Base-by-base conservation (phyloP, 129 eudicot species). In the Flaveria sonorensis region DNA sequence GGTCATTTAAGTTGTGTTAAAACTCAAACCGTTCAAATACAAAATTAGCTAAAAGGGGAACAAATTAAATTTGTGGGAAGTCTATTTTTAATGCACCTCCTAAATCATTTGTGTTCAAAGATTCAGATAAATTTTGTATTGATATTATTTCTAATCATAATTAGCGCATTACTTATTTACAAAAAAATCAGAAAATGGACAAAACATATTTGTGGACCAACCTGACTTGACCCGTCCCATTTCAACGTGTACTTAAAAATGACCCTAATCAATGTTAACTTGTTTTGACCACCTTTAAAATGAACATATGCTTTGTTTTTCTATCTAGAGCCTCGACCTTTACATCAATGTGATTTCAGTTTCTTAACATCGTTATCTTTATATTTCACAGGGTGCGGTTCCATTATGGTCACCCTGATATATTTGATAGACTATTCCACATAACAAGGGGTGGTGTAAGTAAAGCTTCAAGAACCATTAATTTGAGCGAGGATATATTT, bases 401-500 rank as follows among this genome's bases (percentile, higher is more conserved):
- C 85, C 98, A 92, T 77, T 90, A 92, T 43, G 98, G 98, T 30
- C 98, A 92, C 76, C 96, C 98, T 43, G 98, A 92, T 88, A 89
- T 92, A 52, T 92, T 92, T 32, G 98, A 92, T 67, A 90, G 98
- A 79, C 77, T 92, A 72, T 92, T 90, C 75, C 96, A 90, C 83
- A 52, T 92, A 70, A 92, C 98, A 74, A 86, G 96, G 83, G 98
- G 98, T 74, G 98, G 98, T 65, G 83, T 92, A 64, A 92, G 98
- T 87, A 92, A 93, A 87, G 94, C 98, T 78, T 93, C 96, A 45
- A 90, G 75, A 82, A 85, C 88, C 46, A 82, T 93, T 71, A 90
- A 93, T 86, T 74, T 93, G 83, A 93, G 98, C 75, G 98, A 90
- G 77, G 98, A 93, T 69, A 84, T 92, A 61, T 92, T 92, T 84